phyloP scores from a whole-genome alignment of 2,329 filamentous ascomycete species.

The Fusarium multiceps region DNA sequence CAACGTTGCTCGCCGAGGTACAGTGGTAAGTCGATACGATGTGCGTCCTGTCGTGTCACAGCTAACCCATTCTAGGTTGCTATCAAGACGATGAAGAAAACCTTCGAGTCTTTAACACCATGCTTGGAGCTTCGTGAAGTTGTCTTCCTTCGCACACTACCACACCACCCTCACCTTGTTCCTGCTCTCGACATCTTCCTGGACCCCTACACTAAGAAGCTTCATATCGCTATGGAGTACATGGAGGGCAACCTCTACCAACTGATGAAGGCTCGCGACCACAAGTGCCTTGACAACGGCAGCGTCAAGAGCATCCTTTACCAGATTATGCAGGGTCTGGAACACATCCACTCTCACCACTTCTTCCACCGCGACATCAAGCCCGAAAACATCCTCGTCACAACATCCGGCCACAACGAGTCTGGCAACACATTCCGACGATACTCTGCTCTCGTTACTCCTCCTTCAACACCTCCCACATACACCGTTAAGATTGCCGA shows the following conservation, averaged over 20 bases:
- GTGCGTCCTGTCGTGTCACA: slow-evolving; percentile 25
- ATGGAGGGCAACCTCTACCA: slow-evolving; percentile 99
- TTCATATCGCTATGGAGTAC: slow-evolving; percentile 99
- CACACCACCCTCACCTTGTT: slow-evolving; percentile 90
- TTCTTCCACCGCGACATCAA: slow-evolving; percentile 99
- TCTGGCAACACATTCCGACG: slow-evolving; percentile 86
- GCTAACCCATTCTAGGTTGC: slow-evolving; percentile 74
- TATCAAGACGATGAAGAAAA: slow-evolving; percentile 99
- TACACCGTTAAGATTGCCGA: slow-evolving; percentile 99
- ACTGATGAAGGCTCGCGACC: slow-evolving; percentile 97
- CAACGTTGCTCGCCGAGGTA: slow-evolving; percentile 87
- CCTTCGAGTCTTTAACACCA: slow-evolving; percentile 89
- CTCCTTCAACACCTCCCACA: slow-evolving; percentile 89
- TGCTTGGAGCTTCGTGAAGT: slow-evolving; percentile 96
- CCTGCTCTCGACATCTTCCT: slow-evolving; percentile 98
- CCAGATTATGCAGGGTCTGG: slow-evolving; percentile 94
- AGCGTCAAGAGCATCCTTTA: slow-evolving; percentile 98
- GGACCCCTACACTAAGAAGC: slow-evolving; percentile 93
- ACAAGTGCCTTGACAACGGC: slow-evolving; percentile 88
- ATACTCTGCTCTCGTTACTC: slow-evolving; percentile 93
- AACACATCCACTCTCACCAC: slow-evolving; percentile 96
- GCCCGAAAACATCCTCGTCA: slow-evolving; percentile 97
- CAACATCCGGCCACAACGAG: slow-evolving; percentile 87
- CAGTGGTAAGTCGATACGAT: slow-evolving; percentile 75
- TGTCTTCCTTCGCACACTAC: slow-evolving; percentile 92